Evolutionary conservation across 768 basidiomycete species (phyloP), one percentile per base, ranked within the genome.

Genomic region (Pleurotus eryngii): DNA sequence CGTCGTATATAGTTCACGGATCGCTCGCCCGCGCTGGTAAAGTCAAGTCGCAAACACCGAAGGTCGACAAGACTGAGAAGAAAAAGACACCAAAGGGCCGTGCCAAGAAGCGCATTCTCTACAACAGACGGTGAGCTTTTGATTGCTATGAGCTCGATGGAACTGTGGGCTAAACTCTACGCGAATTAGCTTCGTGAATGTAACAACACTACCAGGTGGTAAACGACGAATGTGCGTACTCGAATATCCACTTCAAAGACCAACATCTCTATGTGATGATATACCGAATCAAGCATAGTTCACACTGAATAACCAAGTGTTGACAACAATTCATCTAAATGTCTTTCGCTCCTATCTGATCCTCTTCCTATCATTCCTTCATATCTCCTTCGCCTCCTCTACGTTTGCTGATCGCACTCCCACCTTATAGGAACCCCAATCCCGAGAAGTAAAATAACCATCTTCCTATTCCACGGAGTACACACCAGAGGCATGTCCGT

Each of bases 311-410:
- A 73, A 74, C 69, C 74, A 72, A 68, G 73, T 94, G 92, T 90
- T 86, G 89, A 94, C 76, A 87, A 81, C 74, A 75, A 83, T 79
- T 64, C 86, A 92, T 91, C 89, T 83, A 17, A 77, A 84, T 72
- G 92, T 97, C 94, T 95, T 95, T 95, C 94, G 93, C 94, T 95
- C 92, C 93, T 95, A 95, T 95, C 92, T 95, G 94, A 95, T 73
- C 60, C 63, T 60, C 26, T 67, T 54, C 24, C 60, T 57, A 63
- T 56, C 50, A 45, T 48, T 45, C 57, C 55, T 65, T 9, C 11
- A 8, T 54, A 59, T 58, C 54, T 57, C 58, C 57, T 53, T 45
- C 46, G 61, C 43, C 39, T n/a, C 46, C 53, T 50, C 30, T 24
- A 55, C 58, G 56, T 50, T 51, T 27, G 47, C 65, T 49, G 63